phyloP scores from a whole-genome alignment of 139 green algal species.

The Trebouxia sp. region DNA sequence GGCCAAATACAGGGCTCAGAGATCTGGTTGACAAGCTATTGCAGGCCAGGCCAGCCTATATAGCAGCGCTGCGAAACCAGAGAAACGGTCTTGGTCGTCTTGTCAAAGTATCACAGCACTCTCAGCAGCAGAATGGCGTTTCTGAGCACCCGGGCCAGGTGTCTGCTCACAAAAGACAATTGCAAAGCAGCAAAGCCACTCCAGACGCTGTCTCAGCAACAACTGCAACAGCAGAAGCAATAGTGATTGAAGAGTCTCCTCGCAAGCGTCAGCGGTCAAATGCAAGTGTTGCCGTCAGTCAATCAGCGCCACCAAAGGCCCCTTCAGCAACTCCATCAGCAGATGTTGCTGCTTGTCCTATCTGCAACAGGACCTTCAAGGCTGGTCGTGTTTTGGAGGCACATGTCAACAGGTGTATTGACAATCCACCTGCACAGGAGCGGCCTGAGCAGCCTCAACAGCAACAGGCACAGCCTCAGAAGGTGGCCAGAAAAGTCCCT shows the following conservation, averaged over 20 bases:
- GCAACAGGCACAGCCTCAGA: constrained; percentile 1
- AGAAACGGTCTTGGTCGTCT: neutral
- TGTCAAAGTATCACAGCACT: neutral
- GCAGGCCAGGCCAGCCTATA: constrained; percentile 18
- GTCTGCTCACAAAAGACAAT: neutral
- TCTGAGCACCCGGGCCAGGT: neutral
- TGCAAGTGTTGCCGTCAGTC: too few relatives aligned
- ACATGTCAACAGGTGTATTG: constrained; percentile 18
- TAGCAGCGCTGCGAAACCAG: neutral
- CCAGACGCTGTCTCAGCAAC: neutral
- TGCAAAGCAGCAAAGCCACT: neutral
- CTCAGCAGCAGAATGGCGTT: neutral
- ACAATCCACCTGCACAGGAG: neutral
- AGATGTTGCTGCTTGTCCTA: constrained; percentile 21
- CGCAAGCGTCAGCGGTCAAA: neutral
- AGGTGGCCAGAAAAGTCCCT: neutral
- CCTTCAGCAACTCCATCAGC: neutral
- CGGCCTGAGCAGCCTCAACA: neutral
- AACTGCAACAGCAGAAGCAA: neutral
- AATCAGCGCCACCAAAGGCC: neutral
- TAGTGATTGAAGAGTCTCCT: neutral
- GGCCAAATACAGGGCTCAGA: constrained; percentile 38
- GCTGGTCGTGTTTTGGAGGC: constrained; percentile 16
- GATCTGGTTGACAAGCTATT: constrained; percentile 37
- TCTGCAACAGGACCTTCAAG: constrained; percentile 20